Evolutionary conservation across 2,329 filamentous ascomycete species (phyloP).

Genomic region (Monilinia laxa): DNA sequence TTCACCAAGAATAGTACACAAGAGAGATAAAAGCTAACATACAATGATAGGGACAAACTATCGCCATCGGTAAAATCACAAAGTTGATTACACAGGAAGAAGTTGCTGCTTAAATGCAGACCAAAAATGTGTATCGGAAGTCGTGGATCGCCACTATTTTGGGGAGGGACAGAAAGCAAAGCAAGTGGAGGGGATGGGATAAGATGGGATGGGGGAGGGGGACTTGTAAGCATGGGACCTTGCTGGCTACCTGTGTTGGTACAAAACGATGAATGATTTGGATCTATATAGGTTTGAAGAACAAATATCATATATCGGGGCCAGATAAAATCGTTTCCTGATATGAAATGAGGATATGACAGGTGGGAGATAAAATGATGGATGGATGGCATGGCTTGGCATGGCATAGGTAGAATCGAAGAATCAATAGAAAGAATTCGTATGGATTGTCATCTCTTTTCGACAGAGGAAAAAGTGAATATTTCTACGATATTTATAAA

Average conservation of each 20-base stretch:
- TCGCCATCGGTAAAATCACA: constrained; percentile 98
- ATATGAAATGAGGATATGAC: no score
- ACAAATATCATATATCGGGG: neutral
- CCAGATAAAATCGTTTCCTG: no score
- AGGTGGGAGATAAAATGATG: no score
- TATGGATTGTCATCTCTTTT: no score
- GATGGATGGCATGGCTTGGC: no score
- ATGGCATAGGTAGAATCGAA: no score
- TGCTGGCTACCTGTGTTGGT: neutral
- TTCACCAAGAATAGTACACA: neutral
- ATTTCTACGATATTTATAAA: no score
- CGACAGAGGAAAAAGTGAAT: no score
- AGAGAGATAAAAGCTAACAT: constrained; percentile 27
- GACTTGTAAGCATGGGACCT: neutral
- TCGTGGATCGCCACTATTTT: neutral
- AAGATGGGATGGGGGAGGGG: no score
- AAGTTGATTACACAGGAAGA: constrained; percentile 64
- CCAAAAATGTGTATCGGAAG: neutral
- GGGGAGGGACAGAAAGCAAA: neutral
- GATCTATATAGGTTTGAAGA: neutral
- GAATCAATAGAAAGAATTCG: no score
- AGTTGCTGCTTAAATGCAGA: constrained; percentile 20
- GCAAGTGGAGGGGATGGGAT: neutral
- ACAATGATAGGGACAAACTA: constrained; percentile 80
- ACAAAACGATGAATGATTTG: neutral